Conservation (phyloP, 2,329 filamentous ascomycete genomes). For the Paraphoma sp. region DNA sequence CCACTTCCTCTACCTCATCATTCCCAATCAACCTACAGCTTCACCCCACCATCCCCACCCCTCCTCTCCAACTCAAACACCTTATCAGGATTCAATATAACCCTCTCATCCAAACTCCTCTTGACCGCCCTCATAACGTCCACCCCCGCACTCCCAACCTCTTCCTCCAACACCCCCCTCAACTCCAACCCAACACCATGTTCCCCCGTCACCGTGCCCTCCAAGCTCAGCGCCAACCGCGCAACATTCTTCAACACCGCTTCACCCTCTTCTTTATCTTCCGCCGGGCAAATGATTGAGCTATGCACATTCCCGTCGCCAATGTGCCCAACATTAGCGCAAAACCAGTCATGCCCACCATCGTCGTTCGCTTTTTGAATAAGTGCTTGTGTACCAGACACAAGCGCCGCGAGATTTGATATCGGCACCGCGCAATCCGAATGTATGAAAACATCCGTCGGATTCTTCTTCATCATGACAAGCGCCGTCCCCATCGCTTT, state of each 20-base stretch:
- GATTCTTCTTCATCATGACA: constrained; percentile 66
- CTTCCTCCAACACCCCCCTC: constrained; percentile 78
- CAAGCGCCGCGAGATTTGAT: constrained; percentile 71
- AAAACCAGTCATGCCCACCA: constrained; percentile 29
- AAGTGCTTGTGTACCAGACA: constrained; percentile 74
- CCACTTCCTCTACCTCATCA: background rate
- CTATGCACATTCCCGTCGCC: constrained; percentile 63
- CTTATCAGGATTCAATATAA: constrained; percentile 69
- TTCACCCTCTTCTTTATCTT: constrained; percentile 31
- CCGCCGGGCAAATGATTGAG: constrained; percentile 34
- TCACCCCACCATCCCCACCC: background rate
- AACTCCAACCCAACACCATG: constrained; percentile 84
- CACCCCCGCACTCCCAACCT: constrained; percentile 75
- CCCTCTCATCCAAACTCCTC: constrained; percentile 75
- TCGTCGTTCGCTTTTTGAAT: constrained; percentile 51
- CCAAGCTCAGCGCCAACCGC: constrained; percentile 79
- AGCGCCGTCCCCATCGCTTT: constrained; percentile 76
- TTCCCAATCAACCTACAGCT: background rate
- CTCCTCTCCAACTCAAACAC: constrained; percentile 58
- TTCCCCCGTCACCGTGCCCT: constrained; percentile 85
- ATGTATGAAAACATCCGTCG: constrained; percentile 69
- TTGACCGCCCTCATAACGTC: constrained; percentile 85
- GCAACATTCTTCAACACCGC: constrained; percentile 64
- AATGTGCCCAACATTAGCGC: constrained; percentile 71
- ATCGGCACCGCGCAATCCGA: constrained; percentile 82